Conservation (phyloP, 805 yeast genomes). For the Ogataea parapolymorpha region DNA sequence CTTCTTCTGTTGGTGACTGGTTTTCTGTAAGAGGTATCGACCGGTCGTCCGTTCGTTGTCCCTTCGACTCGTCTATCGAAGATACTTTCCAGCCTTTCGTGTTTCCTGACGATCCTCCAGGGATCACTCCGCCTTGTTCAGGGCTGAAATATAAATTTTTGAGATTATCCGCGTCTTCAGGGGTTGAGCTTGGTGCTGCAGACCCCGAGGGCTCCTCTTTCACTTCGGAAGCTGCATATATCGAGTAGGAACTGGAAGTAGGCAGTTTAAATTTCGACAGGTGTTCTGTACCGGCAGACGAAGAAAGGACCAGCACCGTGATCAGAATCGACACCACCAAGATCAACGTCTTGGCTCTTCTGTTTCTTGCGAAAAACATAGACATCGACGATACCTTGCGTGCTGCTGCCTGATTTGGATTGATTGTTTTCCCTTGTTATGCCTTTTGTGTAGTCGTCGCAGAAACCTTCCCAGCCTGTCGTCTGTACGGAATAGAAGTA, state of each 20-base stretch:
- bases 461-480: neutral
- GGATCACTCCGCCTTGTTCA: slow-evolving; percentile 19
- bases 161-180: slow-evolving; percentile 24
- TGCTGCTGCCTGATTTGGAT: neutral
- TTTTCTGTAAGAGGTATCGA: slow-evolving; percentile 27
- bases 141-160: slow-evolving; percentile 24
- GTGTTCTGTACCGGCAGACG: slow-evolving; percentile 7
- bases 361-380: slow-evolving; percentile 21
- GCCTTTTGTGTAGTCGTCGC: neutral
- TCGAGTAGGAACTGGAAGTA: slow-evolving; percentile 5
- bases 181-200: slow-evolving; percentile 8
- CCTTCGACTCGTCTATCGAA: slow-evolving; percentile 24
- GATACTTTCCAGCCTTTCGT: slow-evolving; percentile 19
- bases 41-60: slow-evolving; percentile 28
- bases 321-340: slow-evolving; percentile 11
- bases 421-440: slow-evolving; percentile 1
- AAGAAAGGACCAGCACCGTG: slow-evolving; percentile 10
- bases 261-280: slow-evolving; percentile 10
- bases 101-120: slow-evolving; percentile 31
- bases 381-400: neutral
- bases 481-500: neutral
- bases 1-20: slow-evolving; percentile 28
- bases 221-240: slow-evolving; percentile 1
- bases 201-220: slow-evolving; percentile 9
- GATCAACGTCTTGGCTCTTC: slow-evolving; percentile 21